Evolutionary conservation across 176 grass and related monocot species (phyloP).

Genomic region (Musa itinerans): DNA sequence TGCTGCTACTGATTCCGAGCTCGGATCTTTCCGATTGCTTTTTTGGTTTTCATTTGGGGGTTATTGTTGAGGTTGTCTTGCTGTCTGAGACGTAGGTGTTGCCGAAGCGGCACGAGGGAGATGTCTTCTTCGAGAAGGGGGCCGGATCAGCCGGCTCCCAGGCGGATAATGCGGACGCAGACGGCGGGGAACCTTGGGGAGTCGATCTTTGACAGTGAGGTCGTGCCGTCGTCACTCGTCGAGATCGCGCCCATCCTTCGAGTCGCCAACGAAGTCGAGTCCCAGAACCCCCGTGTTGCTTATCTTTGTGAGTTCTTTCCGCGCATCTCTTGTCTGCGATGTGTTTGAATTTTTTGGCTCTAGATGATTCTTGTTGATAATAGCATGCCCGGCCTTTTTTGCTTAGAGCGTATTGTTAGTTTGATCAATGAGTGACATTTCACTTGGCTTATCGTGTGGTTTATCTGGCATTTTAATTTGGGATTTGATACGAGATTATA

Average conservation of each 20-base stretch:
- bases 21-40: neutral
- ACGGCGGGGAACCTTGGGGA: constrained; percentile 82
- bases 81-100: neutral
- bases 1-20: too few relatives aligned
- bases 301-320: constrained; percentile 53
- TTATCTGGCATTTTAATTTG: neutral
- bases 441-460: neutral
- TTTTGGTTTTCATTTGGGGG: neutral
- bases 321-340: neutral
- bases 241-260: constrained; percentile 87
- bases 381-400: neutral
- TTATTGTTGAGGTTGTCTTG: neutral
- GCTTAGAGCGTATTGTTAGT: neutral
- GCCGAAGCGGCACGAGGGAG: neutral
- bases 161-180: constrained; percentile 59
- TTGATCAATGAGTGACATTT: neutral
- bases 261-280: constrained; percentile 81
- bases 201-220: constrained; percentile 81
- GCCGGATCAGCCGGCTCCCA: constrained; percentile 18
- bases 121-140: constrained; percentile 42
- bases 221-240: constrained; percentile 72
- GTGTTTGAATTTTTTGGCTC: neutral
- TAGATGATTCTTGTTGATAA: too few relatives aligned
- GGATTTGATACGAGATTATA: too few relatives aligned
- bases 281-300: constrained; percentile 55